Evolutionary conservation across 805 yeast genomes (phyloP), one percentile per base, ranked within the genome.

Genomic region (Grigorovia transvaalensis): DNA sequence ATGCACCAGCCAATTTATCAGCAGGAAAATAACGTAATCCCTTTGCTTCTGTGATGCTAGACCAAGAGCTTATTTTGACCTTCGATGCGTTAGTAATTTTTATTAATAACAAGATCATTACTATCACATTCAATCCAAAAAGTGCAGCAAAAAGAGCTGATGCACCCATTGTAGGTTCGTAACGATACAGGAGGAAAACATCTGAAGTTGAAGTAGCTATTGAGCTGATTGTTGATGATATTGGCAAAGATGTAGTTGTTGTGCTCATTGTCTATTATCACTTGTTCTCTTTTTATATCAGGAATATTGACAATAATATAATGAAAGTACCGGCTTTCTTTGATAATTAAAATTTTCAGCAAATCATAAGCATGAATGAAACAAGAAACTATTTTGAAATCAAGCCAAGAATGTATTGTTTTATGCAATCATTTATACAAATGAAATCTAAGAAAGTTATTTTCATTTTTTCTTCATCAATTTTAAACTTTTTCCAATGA

Each of bases 161-260:
- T 9, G 59, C 59, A 23, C 51, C 57, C 47, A 29, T 48, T n/a
- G 50, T 54, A 20, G 62, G 60, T 11, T 42, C 50, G 41, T 59
- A 59, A 6, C 44, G 42, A 44, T 59, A 59, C 6, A 57, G 48
- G 20, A 49, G 40, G 45, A 51, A 49, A 18, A 17, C 42, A 38
- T 38, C 42, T 38, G 42, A 13, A n/a, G 18, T 38, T 38, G 42
- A 12, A 7, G 17, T n/a, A 4, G 42, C 17, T 38, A 15, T 7
- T 38, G 17, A 38, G 8, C 18, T 38, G 17, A 38, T 13, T 12
- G 42, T 38, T 38, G 42, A 7, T 12, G 42, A 38, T 38, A 12
- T 8, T 38, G 17, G 8, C 17, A 38, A 38, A 15, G 42, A 15
- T 13, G 17, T 15, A 15, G 42, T 38, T 38, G 42, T 9, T 12